Evolutionary conservation across 2,329 filamentous ascomycete species (phyloP).

Genomic region (Fusarium sp.): DNA sequence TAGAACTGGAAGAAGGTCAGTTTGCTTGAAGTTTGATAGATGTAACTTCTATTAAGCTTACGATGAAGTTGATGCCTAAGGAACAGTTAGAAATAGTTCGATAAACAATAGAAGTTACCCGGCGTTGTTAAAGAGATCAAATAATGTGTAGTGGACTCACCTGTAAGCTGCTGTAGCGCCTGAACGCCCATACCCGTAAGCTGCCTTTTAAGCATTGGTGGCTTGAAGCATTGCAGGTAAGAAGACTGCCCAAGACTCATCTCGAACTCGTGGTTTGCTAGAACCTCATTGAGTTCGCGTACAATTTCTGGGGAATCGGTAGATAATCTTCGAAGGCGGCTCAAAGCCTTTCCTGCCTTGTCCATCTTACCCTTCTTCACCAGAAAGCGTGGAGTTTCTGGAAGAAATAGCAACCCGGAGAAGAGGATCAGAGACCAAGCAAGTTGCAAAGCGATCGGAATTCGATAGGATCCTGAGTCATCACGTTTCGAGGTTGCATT

Average conservation of each 20-base stretch:
- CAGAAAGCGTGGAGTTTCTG: slow-evolving; percentile 79
- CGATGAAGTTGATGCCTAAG: slow-evolving; percentile 8
- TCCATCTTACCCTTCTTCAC: slow-evolving; percentile 66
- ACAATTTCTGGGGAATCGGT: neutral
- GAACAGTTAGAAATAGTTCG: neutral
- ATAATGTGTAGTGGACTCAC: neutral
- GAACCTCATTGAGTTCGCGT: slow-evolving; percentile 71
- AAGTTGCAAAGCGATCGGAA: slow-evolving; percentile 74
- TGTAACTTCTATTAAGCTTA: neutral
- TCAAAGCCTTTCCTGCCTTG: neutral
- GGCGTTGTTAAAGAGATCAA: neutral
- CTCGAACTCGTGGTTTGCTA: slow-evolving; percentile 75
- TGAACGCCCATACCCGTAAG: slow-evolving; percentile 76
- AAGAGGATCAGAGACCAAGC: slow-evolving; percentile 77
- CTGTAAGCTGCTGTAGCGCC: slow-evolving; percentile 59
- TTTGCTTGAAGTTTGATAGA: neutral
- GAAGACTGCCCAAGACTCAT: slow-evolving; percentile 63
- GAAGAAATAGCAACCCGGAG: slow-evolving; percentile 73
- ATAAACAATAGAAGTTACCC: accelerated
- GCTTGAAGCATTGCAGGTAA: slow-evolving; percentile 68
- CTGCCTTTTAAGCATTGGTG: slow-evolving; percentile 68
- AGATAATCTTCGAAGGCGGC: slow-evolving; percentile 3
- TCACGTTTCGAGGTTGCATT: slow-evolving; percentile 69
- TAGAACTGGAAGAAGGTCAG: slow-evolving; percentile 49
- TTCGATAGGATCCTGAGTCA: slow-evolving; percentile 71